phyloP scores from a whole-genome alignment of 805 yeast species.

The Lachancea waltii region DNA sequence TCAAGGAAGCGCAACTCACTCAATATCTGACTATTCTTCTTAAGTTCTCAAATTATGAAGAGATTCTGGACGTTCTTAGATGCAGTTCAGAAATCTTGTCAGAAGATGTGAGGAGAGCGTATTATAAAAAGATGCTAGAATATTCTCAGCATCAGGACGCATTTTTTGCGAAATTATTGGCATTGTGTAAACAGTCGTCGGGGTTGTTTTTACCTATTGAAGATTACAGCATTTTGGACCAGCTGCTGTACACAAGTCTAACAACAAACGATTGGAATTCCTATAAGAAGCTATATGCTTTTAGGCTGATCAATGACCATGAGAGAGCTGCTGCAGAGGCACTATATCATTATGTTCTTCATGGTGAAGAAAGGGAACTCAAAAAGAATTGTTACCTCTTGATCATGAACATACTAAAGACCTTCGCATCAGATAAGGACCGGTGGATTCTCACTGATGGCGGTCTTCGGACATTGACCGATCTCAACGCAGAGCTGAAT shows the following conservation, averaged over 20 bases:
- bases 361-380: conserved; percentile 7
- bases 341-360: conserved; percentile 18
- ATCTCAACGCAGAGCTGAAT: conserved; percentile 19
- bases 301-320: conserved; percentile 23
- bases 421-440: conserved; percentile 22
- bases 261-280: conserved; percentile 17
- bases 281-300: conserved; percentile 23
- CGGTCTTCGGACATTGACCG: conserved; percentile 20
- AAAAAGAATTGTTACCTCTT: conserved; percentile 22
- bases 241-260: conserved; percentile 16
- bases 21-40: conserved; percentile 25
- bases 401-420: conserved; percentile 24
- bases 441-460: conserved; percentile 22
- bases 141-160: conserved; percentile 13
- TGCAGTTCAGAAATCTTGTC: conserved; percentile 23
- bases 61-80: conserved; percentile 28
- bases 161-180: conserved; percentile 23
- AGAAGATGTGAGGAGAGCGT: conserved; percentile 17
- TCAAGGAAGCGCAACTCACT: conserved; percentile 20
- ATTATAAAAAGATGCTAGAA: conserved; percentile 17
- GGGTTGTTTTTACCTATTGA: conserved; percentile 16
- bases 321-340: conserved; percentile 30
- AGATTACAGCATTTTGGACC: conserved; percentile 26
- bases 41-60: conserved; percentile 23
- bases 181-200: conserved; percentile 12